Evolutionary conservation across 495 filamentous ascomycete genomes (phyloP), one percentile per base, ranked within the genome.

Genomic region (Aspergillus incahuasiensis): DNA sequence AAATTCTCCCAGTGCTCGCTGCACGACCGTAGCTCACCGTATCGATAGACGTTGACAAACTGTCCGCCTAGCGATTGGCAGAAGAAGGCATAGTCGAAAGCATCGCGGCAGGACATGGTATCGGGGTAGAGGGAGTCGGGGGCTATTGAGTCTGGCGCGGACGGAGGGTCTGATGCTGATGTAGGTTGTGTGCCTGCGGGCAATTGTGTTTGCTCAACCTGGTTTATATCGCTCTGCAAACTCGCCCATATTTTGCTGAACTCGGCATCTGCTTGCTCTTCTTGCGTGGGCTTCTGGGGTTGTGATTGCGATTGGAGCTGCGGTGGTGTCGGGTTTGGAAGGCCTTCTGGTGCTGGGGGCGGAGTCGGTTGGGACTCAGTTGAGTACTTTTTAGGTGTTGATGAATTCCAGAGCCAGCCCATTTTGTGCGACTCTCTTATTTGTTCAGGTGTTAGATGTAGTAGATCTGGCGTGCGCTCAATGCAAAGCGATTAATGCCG

Each of bases 51-150:
- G 59, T 86, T 82, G 58, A 84, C 79, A 74, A 92, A 94, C 66
- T 96, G 90, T 0, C 92, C 89, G 21, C 91, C 94, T 3, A 95
- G 79, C 0, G 90, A 92, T 64, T 94, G 88, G 80, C 94, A 98
- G 82, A 96, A 90, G 81, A 89, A 97, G 48, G 95, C 91, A 48
- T 82, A 79, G 77, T 98, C 94, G 79, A 98, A 98, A 65, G 90
- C 86, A 47, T 83, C 73, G 52, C 89, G 84, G 78, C 94, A 98
- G 66, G 88, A 92, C 84, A 97, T 91, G 56, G 74, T 85, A 39
- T 82, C 84, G 1, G 89, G 86, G 58, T 92, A 88, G 52, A 87
- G 77, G 56, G 85, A 80, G 34, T 86, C 81, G 61, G 81, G 75
- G 38, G 76, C 68, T 66, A 83, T 82, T 46, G 70, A 68, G 51